Base-by-base conservation (phyloP, 1,284 basidiomycete genomes). In the Ustilago nuda region DNA sequence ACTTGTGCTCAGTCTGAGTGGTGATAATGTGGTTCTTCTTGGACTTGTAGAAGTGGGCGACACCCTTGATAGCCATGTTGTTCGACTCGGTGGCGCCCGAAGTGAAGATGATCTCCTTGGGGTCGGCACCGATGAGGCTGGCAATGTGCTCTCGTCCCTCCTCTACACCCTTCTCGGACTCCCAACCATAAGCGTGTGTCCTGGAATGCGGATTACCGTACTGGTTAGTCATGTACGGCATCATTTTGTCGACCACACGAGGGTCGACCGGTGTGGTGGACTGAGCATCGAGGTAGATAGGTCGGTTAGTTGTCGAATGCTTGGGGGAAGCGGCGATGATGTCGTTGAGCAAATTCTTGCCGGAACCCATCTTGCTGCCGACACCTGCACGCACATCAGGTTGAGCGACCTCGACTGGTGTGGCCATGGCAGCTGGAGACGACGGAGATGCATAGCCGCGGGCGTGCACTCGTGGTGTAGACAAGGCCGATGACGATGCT, bases 151-250 rank as follows among this genome's bases (percentile, higher is more conserved):
- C 91, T 63, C 96, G 91, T 8, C 94, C 95, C 80, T 92, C 91
- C 86, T 99, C 96, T 6, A 98, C 93, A 0, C 92, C 95, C 80
- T 92, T 89, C 85, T 99, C 97, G 7, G 96, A 94, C 87, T 99
- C 97, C 97, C 97, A 99, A 7, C 97, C 97, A 87, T 98, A 99
- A 0, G 96, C 94, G 87, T 99, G 97, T 35, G 97, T 99, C 68
- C 95, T 91, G 84, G 94, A 96, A 85, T 99, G 97, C 9, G 97
- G 97, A 87, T 99, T 99, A 8, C 97, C 97, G 84, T 93, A 99
- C 86, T 95, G 94, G 87, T 99, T 94, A 15, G 96, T 97, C 80
- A 95, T 88, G 87, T 91, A 98, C 0, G 97, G 97, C 61, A 99
- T 89, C 96, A 99, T 99, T 33, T 93, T 92, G 87, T 99, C 97